These are phyloP conservation scores for Blastomyces parvus DNA, from an alignment of 2,329 filamentous ascomycete genomes.

Conservation along the genomic window DNA sequence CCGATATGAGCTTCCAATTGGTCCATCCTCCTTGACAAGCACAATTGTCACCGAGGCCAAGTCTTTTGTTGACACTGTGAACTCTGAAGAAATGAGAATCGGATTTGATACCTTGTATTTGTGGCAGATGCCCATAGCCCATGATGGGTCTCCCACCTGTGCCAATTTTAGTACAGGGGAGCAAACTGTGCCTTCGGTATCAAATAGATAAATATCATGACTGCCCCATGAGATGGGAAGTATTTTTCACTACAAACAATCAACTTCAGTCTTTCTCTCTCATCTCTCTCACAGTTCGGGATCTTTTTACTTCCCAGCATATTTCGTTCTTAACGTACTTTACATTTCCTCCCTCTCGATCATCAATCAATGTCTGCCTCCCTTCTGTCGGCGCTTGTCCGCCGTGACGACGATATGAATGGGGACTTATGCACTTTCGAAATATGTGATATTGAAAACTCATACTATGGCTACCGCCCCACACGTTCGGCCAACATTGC, in stretches of 20 bases:
- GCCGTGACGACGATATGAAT: background rate
- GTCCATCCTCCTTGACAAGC: background rate
- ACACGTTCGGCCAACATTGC: constrained; percentile 12
- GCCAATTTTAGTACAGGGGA: background rate
- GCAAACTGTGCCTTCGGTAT: background rate
- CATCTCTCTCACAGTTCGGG: background rate
- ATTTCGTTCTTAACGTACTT: background rate
- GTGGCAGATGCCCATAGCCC: background rate
- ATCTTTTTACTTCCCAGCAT: background rate
- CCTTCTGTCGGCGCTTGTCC: constrained; percentile 3
- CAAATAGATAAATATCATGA: background rate
- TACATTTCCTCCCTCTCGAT: background rate
- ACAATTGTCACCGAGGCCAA: background rate
- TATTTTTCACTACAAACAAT: background rate
- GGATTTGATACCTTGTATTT: background rate
- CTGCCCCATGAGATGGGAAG: background rate
- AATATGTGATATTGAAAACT: constrained; percentile 12
- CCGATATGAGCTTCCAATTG: background rate
- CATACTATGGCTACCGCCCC: constrained; percentile 14
- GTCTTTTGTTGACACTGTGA: background rate
- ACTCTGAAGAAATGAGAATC: background rate
- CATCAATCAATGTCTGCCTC: constrained; percentile 7
- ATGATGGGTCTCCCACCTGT: background rate
- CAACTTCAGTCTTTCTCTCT: background rate
- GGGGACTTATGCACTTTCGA: constrained; percentile 14